Conservation (phyloP, 371 early-diverging fungal genomes). For the Rhizomucor miehei region DNA sequence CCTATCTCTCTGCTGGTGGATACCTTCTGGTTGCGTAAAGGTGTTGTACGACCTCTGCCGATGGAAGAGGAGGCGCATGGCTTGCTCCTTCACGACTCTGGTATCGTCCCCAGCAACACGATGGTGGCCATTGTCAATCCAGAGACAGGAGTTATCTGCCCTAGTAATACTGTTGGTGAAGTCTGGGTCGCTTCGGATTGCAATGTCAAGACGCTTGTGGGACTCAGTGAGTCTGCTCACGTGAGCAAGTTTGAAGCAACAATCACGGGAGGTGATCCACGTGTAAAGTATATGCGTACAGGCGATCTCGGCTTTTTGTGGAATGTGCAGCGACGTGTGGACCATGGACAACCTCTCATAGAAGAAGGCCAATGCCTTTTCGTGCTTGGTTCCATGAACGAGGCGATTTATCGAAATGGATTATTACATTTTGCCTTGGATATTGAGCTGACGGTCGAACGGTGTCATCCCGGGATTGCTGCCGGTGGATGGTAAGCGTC, state of each 20-base stretch:
- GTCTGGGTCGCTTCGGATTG: slow-evolving; percentile 83
- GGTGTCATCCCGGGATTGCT: slow-evolving; percentile 51
- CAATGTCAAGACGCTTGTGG: slow-evolving; percentile 49
- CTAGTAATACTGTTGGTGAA: slow-evolving; percentile 78
- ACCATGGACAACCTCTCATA: slow-evolving; percentile 33
- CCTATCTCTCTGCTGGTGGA: slow-evolving; percentile 67
- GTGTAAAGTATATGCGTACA: slow-evolving; percentile 72
- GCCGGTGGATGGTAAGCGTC: slow-evolving; percentile 43
- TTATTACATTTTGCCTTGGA: slow-evolving; percentile 72
- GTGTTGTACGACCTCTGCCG: slow-evolving; percentile 57
- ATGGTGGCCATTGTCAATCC: slow-evolving; percentile 87
- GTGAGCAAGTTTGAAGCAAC: slow-evolving; percentile 38
- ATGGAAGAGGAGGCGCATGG: slow-evolving; percentile 55
- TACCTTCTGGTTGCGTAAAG: slow-evolving; percentile 60
- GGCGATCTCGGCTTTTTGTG: slow-evolving; percentile 87
- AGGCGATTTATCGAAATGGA: slow-evolving; percentile 72
- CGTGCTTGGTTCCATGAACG: slow-evolving; percentile 71
- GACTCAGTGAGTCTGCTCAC: slow-evolving; percentile 24
- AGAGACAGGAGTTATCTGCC: slow-evolving; percentile 58
- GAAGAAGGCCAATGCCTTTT: slow-evolving; percentile 72
- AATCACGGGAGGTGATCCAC: slow-evolving; percentile 62
- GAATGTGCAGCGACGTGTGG: slow-evolving; percentile 47
- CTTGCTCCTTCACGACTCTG: slow-evolving; percentile 73
- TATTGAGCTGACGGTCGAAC: slow-evolving; percentile 72
- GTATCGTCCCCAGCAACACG: slow-evolving; percentile 75